phyloP scores from a whole-genome alignment of 352 stramenopile species.

The Globisporangium camurandrum region DNA sequence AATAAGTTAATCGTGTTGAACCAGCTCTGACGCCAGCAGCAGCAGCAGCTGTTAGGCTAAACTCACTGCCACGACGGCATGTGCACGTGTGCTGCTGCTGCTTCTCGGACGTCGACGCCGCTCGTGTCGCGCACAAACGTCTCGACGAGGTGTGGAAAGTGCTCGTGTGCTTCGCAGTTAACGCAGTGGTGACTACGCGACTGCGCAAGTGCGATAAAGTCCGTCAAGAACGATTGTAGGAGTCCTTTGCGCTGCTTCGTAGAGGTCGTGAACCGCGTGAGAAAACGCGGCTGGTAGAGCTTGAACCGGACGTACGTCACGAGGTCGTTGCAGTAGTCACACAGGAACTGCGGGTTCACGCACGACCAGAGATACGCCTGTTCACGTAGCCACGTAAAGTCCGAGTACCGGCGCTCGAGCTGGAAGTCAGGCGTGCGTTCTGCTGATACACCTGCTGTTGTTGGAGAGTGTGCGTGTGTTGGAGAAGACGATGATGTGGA shows the following conservation, averaged over 20 bases:
- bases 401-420: conserved; percentile 54
- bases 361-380: conserved; percentile 35
- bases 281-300: conserved; percentile 31
- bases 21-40: too few relatives aligned
- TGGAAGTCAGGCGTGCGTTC: conserved; percentile 33
- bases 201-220: conserved; percentile 40
- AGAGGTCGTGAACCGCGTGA: conserved; percentile 25
- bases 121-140: conserved; percentile 26
- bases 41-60: too few relatives aligned
- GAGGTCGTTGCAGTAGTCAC: conserved; percentile 56
- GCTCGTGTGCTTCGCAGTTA: conserved; percentile 35
- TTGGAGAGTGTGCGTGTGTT: too few relatives aligned
- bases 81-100: neutral
- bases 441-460: too few relatives aligned
- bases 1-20: too few relatives aligned
- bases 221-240: conserved; percentile 36
- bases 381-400: conserved; percentile 43
- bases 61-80: too few relatives aligned
- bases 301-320: conserved; percentile 45
- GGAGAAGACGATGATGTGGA: neutral
- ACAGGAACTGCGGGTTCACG: conserved; percentile 39
- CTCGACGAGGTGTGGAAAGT: conserved; percentile 39
- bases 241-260: conserved; percentile 44
- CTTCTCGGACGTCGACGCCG: neutral
- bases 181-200: conserved; percentile 25